These are phyloP conservation scores for Venturia nashicola DNA, from an alignment of 2,329 filamentous ascomycete genomes.

Conservation along the genomic window DNA sequence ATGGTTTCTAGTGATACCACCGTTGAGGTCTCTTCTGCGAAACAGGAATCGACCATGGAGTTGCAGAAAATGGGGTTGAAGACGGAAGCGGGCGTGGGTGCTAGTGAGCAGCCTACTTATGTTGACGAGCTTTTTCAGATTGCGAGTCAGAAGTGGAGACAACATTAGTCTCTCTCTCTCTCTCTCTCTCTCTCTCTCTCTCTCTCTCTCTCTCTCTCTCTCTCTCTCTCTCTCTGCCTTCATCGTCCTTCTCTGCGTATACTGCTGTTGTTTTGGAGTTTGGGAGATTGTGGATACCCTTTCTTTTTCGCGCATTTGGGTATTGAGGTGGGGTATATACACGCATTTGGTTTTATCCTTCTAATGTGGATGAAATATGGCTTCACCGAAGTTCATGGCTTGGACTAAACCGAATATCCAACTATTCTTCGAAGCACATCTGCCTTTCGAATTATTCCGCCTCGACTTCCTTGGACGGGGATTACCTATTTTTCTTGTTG, in stretches of 20 bases:
- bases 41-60: conserved; percentile 17
- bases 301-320: not conserved
- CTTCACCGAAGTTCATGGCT: not conserved
- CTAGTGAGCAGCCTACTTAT: conserved; percentile 28
- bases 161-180: not conserved
- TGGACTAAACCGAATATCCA: not conserved
- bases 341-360: not conserved
- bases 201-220: too few relatives aligned
- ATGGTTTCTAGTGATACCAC: conserved; percentile 26
- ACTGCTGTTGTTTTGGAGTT: not conserved
- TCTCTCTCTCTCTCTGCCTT: too few relatives aligned
- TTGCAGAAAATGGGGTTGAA: conserved; percentile 21
- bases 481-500: not conserved
- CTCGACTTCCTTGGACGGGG: not conserved
- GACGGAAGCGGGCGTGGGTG: conserved; percentile 21
- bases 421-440: not conserved
- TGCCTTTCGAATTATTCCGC: not conserved
- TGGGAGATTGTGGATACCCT: not conserved
- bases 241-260: not conserved
- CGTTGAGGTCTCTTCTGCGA: conserved; percentile 14
- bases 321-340: not conserved
- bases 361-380: not conserved
- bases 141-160: conserved; percentile 17
- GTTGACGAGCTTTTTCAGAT: conserved; percentile 24
- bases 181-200: too few relatives aligned